These are phyloP conservation scores for Azolla pinnata DNA, from an alignment of 75 land plant species.

Conservation along the genomic window DNA sequence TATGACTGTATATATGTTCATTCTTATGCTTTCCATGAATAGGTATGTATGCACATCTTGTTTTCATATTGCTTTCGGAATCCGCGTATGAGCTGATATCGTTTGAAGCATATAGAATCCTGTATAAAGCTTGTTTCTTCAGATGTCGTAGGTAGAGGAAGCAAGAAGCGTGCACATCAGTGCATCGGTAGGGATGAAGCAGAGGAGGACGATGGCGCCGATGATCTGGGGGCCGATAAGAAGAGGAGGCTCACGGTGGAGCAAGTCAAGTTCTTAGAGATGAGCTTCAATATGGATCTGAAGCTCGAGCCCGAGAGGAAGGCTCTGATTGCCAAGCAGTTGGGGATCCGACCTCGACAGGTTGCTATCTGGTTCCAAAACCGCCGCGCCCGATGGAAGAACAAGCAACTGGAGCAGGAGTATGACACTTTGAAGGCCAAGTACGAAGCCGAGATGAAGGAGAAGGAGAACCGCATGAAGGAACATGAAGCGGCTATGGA, in stretches of 20 bases:
- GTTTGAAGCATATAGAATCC: neutral
- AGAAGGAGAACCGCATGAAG: constrained; percentile 17
- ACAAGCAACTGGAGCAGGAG: constrained; percentile 25
- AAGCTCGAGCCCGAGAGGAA: constrained; percentile 25
- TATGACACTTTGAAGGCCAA: constrained; percentile 14
- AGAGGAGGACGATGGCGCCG: neutral
- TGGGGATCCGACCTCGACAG: constrained; percentile 22
- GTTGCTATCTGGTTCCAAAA: constrained; percentile 32
- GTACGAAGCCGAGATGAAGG: constrained; percentile 8
- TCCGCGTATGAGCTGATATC: too few relatives aligned
- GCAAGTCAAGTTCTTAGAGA: constrained; percentile 23
- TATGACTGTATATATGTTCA: too few relatives aligned
- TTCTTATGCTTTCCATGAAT: too few relatives aligned
- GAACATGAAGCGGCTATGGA: constrained; percentile 6
- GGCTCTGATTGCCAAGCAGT: constrained; percentile 15
- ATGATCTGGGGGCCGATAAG: constrained; percentile 10
- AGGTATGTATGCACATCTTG: too few relatives aligned
- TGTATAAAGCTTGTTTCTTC: too few relatives aligned
- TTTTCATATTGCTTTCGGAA: too few relatives aligned
- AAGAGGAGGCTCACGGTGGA: constrained; percentile 18
- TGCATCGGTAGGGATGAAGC: neutral
- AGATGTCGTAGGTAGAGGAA: too few relatives aligned
- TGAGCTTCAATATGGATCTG: constrained; percentile 16
- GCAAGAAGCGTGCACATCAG: neutral
- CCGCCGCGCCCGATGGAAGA: constrained; percentile 20